These are phyloP conservation scores for Alternaria sp. DNA, from an alignment of 2,329 filamentous ascomycete species.

Conservation along the genomic window DNA sequence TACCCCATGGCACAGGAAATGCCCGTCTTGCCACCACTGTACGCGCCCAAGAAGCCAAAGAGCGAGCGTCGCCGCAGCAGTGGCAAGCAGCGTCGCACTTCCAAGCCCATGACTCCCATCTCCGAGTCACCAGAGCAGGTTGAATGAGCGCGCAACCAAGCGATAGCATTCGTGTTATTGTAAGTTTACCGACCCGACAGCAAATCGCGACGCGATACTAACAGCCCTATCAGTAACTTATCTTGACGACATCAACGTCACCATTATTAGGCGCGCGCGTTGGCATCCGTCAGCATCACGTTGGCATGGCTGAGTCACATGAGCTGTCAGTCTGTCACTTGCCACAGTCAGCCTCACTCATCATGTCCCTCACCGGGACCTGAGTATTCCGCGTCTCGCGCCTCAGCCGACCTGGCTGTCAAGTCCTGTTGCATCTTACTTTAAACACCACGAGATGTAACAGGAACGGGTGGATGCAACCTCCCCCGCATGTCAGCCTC, in stretches of 20 bases:
- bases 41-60: constrained; percentile 53
- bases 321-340: constrained; percentile 5
- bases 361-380: constrained; percentile 1
- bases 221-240: constrained; percentile 13
- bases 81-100: constrained; percentile 51
- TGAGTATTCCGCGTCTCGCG: constrained; percentile 9
- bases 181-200: constrained; percentile 11
- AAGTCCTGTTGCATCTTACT: constrained; percentile 1
- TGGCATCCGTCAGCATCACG: no score
- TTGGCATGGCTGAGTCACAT: constrained; percentile 20
- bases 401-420: constrained; percentile 2
- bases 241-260: constrained; percentile 22
- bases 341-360: constrained; percentile 7
- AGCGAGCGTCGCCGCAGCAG: constrained; percentile 52
- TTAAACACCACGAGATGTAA: constrained; percentile 1
- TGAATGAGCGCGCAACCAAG: constrained; percentile 40
- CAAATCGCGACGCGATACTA: constrained; percentile 13
- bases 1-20: constrained; percentile 47
- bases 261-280: constrained; percentile 18
- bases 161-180: constrained; percentile 8
- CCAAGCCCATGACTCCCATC: constrained; percentile 55
- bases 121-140: constrained; percentile 51
- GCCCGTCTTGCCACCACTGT: constrained; percentile 51
- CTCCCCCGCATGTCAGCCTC: constrained; percentile 1
- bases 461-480: constrained; percentile 1